Evolutionary conservation across 768 basidiomycete genomes (phyloP).

Genomic region (Termitomyces sp.): DNA sequence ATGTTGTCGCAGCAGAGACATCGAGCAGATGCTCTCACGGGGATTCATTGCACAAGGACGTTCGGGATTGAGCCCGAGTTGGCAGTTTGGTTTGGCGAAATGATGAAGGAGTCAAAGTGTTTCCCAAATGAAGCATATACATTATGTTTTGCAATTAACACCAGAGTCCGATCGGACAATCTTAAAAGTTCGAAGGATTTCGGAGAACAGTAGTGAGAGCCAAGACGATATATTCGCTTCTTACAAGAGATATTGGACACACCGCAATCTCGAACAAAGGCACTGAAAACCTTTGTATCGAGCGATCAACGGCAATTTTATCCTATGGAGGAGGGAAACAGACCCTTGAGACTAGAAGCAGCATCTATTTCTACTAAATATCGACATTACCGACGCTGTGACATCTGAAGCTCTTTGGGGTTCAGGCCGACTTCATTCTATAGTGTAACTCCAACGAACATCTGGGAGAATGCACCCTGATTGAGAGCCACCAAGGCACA

Average conservation of each 20-base stretch:
- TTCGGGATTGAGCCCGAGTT: slow-evolving; percentile 58
- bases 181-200: slow-evolving; percentile 69
- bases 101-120: slow-evolving; percentile 49
- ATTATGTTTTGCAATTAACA: slow-evolving; percentile 44
- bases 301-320: background rate
- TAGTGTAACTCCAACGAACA: slow-evolving; percentile 62
- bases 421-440: slow-evolving; percentile 38
- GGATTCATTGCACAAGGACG: slow-evolving; percentile 54
- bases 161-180: slow-evolving; percentile 57
- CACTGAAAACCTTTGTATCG: slow-evolving; percentile 46
- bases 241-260: slow-evolving; percentile 30
- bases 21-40: slow-evolving; percentile 59
- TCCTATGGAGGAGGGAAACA: slow-evolving; percentile 1
- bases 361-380: slow-evolving; percentile 65
- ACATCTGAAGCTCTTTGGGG: slow-evolving; percentile 58
- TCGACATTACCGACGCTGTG: slow-evolving; percentile 64
- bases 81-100: slow-evolving; percentile 55
- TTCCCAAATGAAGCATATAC: slow-evolving; percentile 52
- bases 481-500: slow-evolving; percentile 50
- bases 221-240: slow-evolving; percentile 51
- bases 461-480: slow-evolving; percentile 46
- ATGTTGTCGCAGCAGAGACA: slow-evolving; percentile 45
- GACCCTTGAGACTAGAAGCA: slow-evolving; percentile 51
- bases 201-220: slow-evolving; percentile 56
- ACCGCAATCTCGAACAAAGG: slow-evolving; percentile 67